Base-by-base conservation (phyloP, 1,284 basidiomycete species). In the Neonothopanus nambi region DNA sequence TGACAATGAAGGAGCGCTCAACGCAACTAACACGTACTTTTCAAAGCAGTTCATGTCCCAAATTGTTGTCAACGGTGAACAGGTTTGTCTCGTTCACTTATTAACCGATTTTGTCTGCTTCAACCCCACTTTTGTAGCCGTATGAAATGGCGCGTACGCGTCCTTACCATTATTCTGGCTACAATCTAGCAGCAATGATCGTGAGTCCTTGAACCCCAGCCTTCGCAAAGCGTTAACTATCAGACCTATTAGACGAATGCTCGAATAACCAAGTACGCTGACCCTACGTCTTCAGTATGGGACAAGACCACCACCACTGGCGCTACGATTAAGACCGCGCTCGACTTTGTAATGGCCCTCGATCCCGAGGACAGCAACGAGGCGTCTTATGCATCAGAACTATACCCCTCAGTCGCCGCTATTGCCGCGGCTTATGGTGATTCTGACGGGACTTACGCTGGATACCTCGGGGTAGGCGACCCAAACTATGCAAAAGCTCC, bases 301-400 rank as follows among this genome's bases (percentile, higher is more conserved):
- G 73, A 77, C 48, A 67, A 70, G 45, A 77, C 72, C 21, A 77
- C 81, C 20, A 66, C 57, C 12, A 62, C 66, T 9, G 80, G 81
- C 20, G 71, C 74, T 0, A 84, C 75, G 18, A 84, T 87, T 65
- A 70, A 83, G 61, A 72, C 69, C 48, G 75, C 76, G 17, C 63
- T 72, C 50, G 69, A 76, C 58, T 78, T 64, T 57, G 65, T 72
- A 6, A 74, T 78, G 66, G 60, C 59, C 8, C 12, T 64, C 26
- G 40, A 42, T 26, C 50, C 45, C 15, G 57, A 58, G n/a, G 59
- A 30, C 17, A n/a, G n/a, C n/a, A 55, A 48, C 26, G 54, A 42
- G 18, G 66, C 65, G 42, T 40, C 44, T 24, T 36, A 41, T 18
- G 57, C 59, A 2, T 48, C 59, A 9, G 69, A 71, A 51, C 56